Conservation (phyloP, 495 filamentous ascomycete genomes). For the Xylaria venustula region DNA sequence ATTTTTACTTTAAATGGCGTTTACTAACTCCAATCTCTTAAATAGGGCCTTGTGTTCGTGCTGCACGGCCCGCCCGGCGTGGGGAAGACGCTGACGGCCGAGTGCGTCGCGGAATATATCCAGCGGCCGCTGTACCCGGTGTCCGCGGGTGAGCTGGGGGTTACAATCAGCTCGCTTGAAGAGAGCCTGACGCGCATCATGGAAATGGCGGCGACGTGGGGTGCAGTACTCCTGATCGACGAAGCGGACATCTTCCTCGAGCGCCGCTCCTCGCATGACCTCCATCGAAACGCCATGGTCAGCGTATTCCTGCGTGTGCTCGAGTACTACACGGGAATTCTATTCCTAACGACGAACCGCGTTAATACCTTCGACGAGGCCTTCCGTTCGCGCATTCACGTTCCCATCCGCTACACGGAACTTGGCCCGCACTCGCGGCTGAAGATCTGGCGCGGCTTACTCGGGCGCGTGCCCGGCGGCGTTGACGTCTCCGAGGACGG, state of each 20-base stretch:
- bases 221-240: slow-evolving; percentile 51
- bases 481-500: no score
- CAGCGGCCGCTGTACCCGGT: slow-evolving; percentile 54
- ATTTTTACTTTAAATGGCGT: no score
- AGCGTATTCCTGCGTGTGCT: slow-evolving; percentile 35
- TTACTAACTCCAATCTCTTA: no score
- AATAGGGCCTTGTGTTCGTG: no score
- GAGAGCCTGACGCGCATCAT: slow-evolving; percentile 46
- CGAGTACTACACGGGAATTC: neutral
- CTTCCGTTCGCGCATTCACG: slow-evolving; percentile 31
- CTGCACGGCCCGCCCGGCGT: slow-evolving; percentile 5
- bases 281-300: slow-evolving; percentile 50
- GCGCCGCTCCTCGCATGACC: slow-evolving; percentile 37
- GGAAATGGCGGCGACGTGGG: slow-evolving; percentile 46
- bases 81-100: slow-evolving; percentile 41
- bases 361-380: neutral
- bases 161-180: slow-evolving; percentile 28
- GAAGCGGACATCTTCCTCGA: slow-evolving; percentile 52
- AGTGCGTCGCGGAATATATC: slow-evolving; percentile 51
- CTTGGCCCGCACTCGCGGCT: slow-evolving; percentile 29
- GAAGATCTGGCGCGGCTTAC: slow-evolving; percentile 51
- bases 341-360: slow-evolving; percentile 4
- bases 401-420: slow-evolving; percentile 40
- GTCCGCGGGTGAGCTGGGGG: slow-evolving; percentile 53
- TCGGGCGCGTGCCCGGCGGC: no score